Evolutionary conservation across 106 monocot species (phyloP), one percentile per base, ranked within the genome.

Genomic region (Apostasia ramifera): DNA sequence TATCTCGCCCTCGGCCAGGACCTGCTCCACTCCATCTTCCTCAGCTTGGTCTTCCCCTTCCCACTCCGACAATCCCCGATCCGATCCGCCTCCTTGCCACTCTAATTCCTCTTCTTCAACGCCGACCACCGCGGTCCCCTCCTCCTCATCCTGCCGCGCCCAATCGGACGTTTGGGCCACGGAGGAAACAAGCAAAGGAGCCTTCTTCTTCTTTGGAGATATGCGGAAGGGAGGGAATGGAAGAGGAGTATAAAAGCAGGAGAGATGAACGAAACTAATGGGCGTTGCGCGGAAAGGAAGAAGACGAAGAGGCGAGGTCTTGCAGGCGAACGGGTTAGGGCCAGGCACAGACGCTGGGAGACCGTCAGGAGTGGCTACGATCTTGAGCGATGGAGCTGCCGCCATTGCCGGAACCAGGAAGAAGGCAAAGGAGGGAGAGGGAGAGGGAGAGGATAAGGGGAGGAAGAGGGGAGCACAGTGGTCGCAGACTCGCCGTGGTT

Each of bases 161-260:
- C 61, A 81, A 66, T 71, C 81, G 1, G 84, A 81, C 42, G 83
- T 86, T 70, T 64, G 73, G 63, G 83, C 76, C 0, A 90, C 82
- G 46, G 83, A 49, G 47, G 84, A 80, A 69, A 71, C 58, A 2
- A 59, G 1, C 39, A 67, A 55, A 26, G 39, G 52, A 76, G 67
- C n/a, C 5, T 61, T 45, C 57, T 38, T 74, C 66, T 59, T 80
- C n/a, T 59, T 53, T 50, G 74, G 51, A 8, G 81, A 78, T 40
- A 78, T 47, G 60, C 41, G 14, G 37, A 74, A 48, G 44, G 73
- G 1, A 13, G 54, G 54, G 43, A 52, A 46, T n/a, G 44, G 47
- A 68, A 15, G 60, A 47, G 52, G 60, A 51, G 47, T 49, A 46
- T 52, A 63, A 66, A 59, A 63, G 61, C 1, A 55, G 53, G 57